Conservation (phyloP, 495 filamentous ascomycete species). For the Tuber aestivum region DNA sequence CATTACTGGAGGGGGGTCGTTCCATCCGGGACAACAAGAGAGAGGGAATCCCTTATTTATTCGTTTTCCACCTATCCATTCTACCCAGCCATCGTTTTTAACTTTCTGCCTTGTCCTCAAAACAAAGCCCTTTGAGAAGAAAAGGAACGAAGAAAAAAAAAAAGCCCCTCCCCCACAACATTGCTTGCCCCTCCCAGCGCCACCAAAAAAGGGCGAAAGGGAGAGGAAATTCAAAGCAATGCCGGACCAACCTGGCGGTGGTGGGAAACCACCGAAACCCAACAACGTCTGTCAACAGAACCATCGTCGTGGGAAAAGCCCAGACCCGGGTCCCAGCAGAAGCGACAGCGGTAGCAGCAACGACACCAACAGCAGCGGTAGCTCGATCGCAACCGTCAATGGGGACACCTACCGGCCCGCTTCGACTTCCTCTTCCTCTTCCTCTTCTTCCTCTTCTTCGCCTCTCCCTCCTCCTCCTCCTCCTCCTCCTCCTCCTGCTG, state of each 20-base stretch:
- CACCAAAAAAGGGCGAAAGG: conserved; percentile 17
- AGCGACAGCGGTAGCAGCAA: conserved; percentile 8
- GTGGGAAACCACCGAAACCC: conserved; percentile 32
- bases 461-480: too few species aligned
- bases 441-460: too few species aligned
- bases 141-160: too few species aligned
- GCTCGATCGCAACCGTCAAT: conserved; percentile 25
- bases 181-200: conserved; percentile 18
- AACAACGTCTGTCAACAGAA: conserved; percentile 32
- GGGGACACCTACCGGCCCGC: conserved; percentile 18
- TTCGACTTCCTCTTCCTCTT: conserved; percentile 7
- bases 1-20: neutral
- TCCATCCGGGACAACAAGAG: neutral
- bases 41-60: neutral
- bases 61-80: neutral
- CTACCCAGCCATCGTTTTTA: neutral
- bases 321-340: conserved; percentile 26
- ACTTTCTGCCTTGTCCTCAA: neutral
- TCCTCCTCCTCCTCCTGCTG: neutral
- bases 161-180: neutral
- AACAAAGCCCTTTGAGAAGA: neutral
- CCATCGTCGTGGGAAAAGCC: conserved; percentile 31
- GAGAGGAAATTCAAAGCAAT: conserved; percentile 16
- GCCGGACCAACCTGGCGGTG: conserved; percentile 28
- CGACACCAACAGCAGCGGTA: conserved; percentile 9